These are phyloP conservation scores for Aspergillus sergii DNA, from an alignment of 2,329 filamentous ascomycete genomes.

Conservation along the genomic window DNA sequence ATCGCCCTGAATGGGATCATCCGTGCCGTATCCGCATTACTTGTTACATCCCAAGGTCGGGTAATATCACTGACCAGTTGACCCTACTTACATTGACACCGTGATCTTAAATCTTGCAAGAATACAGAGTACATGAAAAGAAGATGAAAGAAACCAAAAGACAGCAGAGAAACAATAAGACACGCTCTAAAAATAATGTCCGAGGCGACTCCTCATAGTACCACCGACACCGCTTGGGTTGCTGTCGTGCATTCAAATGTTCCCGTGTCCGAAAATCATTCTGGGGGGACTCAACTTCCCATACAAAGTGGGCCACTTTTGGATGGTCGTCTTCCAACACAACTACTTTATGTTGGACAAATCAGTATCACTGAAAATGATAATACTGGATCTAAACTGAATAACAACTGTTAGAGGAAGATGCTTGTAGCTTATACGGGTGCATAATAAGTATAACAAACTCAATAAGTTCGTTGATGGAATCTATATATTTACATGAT, in stretches of 20 bases:
- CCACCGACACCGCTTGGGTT: slow-evolving; percentile 7
- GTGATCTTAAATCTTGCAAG: not conserved
- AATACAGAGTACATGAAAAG: not conserved
- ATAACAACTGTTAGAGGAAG: no score
- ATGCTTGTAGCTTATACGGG: no score
- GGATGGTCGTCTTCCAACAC: no score
- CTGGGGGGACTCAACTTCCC: slow-evolving; percentile 15
- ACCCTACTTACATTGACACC: not conserved
- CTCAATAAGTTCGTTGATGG: no score
- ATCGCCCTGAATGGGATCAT: not conserved
- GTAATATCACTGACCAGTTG: not conserved
- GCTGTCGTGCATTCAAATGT: slow-evolving; percentile 13
- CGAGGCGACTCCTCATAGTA: not conserved
- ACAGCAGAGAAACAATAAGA: no score
- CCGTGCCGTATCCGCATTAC: not conserved
- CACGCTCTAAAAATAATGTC: no score
- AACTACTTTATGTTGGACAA: no score
- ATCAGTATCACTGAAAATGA: not conserved
- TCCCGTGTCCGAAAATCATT: slow-evolving; percentile 18
- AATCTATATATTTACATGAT: no score
- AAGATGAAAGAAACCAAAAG: not conserved
- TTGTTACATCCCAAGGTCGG: no score
- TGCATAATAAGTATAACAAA: no score
- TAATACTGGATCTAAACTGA: not conserved
- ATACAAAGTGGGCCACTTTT: slow-evolving; percentile 25